Percentiles rank a stretch among this genome's conserved stretches.
Conservation (phyloP, 129 eudicot species). For the Smallanthus sonchifolius region DNA sequence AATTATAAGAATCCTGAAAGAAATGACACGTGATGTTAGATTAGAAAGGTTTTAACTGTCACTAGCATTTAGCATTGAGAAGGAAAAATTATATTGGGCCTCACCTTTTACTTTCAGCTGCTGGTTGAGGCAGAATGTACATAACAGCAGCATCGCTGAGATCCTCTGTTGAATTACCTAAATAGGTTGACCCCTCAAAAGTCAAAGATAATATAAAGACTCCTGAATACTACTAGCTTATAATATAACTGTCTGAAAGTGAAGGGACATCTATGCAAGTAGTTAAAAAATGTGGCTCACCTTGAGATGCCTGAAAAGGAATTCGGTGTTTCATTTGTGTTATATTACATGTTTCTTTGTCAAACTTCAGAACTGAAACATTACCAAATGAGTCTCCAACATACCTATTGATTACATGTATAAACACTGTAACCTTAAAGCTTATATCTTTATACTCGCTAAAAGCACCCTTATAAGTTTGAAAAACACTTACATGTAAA, state of each 20-base stretch:
- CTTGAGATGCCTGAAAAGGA: conserved; percentile 75
- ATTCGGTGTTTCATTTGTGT: conserved; percentile 70
- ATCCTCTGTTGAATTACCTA: conserved; percentile 54
- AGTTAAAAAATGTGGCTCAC: conserved; percentile 31
- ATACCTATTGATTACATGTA: conserved; percentile 50
- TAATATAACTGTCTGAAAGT: background rate
- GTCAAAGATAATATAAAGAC: background rate
- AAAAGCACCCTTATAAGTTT: conserved; percentile 12
- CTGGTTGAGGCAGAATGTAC: conserved; percentile 79
- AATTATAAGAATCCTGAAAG: conserved; percentile 75
- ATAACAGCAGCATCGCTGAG: conserved; percentile 52
- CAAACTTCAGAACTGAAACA: conserved; percentile 69
- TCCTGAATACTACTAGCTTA: background rate
- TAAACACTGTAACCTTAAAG: background rate
- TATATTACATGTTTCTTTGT: conserved; percentile 43
- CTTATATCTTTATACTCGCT: conserved; percentile 4
- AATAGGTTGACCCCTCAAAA: conserved; percentile 11
- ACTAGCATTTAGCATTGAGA: background rate
- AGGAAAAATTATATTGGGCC: conserved; percentile 4
- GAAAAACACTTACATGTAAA: conserved; percentile 60
- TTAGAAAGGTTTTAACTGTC: conserved; percentile 11
- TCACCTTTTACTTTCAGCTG: conserved; percentile 83
- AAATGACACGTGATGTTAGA: conserved; percentile 15
- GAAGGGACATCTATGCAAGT: background rate
- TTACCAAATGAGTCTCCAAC: conserved; percentile 77